Conservation (phyloP, 2,329 filamentous ascomycete species). For the Fusarium incarnatum region DNA sequence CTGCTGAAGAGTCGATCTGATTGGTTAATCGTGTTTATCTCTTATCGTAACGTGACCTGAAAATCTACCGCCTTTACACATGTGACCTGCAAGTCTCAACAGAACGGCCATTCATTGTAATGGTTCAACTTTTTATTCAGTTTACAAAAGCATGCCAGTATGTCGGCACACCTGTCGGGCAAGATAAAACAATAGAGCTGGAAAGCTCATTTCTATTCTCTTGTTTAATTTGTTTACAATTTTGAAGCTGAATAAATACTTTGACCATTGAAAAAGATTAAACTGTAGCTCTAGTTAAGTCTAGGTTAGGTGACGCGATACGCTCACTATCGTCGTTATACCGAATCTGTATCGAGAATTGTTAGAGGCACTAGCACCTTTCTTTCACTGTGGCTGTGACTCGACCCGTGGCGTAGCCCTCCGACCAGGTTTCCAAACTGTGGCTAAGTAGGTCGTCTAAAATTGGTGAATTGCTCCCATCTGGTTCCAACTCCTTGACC, state of each 20-base stretch:
- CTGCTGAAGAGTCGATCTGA: background rate
- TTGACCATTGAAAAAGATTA: background rate
- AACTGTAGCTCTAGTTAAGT: background rate
- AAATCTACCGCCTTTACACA: no score
- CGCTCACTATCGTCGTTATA: background rate
- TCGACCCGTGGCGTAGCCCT: no score
- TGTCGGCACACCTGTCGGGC: no score
- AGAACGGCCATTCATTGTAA: no score
- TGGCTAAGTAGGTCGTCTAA: no score
- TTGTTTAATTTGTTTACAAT: accelerated
- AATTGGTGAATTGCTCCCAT: no score
- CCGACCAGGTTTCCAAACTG: no score
- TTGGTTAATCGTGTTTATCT: background rate
- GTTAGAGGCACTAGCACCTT: background rate
- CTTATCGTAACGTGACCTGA: background rate
- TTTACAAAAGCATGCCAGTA: no score
- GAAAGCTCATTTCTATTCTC: background rate
- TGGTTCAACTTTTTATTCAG: no score
- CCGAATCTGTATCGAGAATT: background rate
- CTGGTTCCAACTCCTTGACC: background rate
- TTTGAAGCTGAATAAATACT: background rate
- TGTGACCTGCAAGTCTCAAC: no score
- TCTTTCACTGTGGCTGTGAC: background rate
- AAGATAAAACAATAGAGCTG: no score
- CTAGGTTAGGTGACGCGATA: background rate